These are phyloP conservation scores for Chlorella vulgaris DNA, from an alignment of 139 green algal species.

Conservation along the genomic window DNA sequence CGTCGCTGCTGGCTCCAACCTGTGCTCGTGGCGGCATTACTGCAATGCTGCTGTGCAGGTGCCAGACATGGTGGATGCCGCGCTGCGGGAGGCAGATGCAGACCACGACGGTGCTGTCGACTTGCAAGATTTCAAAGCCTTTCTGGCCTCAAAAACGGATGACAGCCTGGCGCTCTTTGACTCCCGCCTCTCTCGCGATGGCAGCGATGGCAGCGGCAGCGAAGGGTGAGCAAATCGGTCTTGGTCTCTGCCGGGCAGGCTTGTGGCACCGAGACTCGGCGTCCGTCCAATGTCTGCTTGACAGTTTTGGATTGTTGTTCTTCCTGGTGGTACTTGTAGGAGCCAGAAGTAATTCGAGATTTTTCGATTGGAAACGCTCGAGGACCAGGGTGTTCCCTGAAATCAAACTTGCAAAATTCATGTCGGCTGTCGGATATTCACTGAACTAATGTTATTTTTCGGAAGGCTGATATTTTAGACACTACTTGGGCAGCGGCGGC, in stretches of 20 bases:
- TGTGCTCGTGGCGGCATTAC: too few species aligned
- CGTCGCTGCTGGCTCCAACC: too few species aligned
- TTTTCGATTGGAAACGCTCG: too few species aligned
- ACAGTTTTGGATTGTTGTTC: background rate
- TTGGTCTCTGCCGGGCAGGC: too few species aligned
- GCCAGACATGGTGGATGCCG: constrained; percentile 54
- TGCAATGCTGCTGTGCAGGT: constrained; percentile 29
- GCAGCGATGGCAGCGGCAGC: background rate
- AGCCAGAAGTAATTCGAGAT: too few species aligned
- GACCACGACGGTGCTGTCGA: constrained; percentile 52
- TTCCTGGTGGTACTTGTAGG: too few species aligned
- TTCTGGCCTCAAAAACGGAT: constrained; percentile 37
- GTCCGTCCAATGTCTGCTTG: too few species aligned
- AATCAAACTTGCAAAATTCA: too few species aligned
- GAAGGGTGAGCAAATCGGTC: too few species aligned
- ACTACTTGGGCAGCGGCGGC: background rate
- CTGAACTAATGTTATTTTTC: background rate
- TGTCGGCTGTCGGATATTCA: too few species aligned
- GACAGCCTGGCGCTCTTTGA: constrained; percentile 55
- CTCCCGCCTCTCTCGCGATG: constrained; percentile 18
- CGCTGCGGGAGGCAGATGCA: constrained; percentile 56
- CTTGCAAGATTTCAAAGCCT: constrained; percentile 53
- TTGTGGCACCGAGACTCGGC: too few species aligned
- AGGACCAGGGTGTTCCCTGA: too few species aligned
- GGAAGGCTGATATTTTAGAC: background rate